Conservation (phyloP, 2,329 filamentous ascomycete genomes). For the Cladosporium velox region DNA sequence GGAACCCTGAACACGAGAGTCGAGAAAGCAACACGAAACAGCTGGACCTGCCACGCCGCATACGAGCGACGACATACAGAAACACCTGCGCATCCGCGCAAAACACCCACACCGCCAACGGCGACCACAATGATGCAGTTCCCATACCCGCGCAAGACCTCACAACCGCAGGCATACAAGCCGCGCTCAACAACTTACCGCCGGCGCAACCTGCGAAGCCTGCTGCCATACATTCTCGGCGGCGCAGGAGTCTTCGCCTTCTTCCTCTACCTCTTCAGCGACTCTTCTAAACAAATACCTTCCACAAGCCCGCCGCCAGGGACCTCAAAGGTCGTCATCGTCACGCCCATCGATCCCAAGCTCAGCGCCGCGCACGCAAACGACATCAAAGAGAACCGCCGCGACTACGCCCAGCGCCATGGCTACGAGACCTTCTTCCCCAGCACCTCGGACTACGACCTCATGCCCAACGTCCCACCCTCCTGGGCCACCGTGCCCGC, state of each 20-base stretch:
- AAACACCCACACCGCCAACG: constrained; percentile 3
- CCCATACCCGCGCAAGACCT: constrained; percentile 81
- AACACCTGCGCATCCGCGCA: constrained; percentile 4
- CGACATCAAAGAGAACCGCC: constrained; percentile 77
- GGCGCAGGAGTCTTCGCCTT: constrained; percentile 32
- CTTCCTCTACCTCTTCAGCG: constrained; percentile 36
- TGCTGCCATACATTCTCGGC: constrained; percentile 51
- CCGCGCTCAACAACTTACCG: constrained; percentile 55
- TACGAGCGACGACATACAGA: constrained; percentile 3
- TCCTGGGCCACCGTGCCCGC: constrained; percentile 82
- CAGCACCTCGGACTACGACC: constrained; percentile 72
- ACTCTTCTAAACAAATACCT: constrained; percentile 25
- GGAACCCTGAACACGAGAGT: constrained; percentile 15
- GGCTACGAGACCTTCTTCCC: constrained; percentile 87
- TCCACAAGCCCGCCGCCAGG: constrained; percentile 37
- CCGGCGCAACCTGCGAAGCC: constrained; percentile 29
- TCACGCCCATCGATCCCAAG: constrained; percentile 77
- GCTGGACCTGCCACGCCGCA: constrained; percentile 10
- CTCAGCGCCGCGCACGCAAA: constrained; percentile 68
- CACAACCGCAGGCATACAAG: constrained; percentile 70
- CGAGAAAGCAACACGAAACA: constrained; percentile 10
- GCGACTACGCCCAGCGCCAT: constrained; percentile 81
- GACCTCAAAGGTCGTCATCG: constrained; percentile 67
- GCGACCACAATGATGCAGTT: constrained; percentile 70
- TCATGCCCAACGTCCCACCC: constrained; percentile 57